Conservation (phyloP, 352 stramenopile genomes). For the Globisporangium takayamanum region DNA sequence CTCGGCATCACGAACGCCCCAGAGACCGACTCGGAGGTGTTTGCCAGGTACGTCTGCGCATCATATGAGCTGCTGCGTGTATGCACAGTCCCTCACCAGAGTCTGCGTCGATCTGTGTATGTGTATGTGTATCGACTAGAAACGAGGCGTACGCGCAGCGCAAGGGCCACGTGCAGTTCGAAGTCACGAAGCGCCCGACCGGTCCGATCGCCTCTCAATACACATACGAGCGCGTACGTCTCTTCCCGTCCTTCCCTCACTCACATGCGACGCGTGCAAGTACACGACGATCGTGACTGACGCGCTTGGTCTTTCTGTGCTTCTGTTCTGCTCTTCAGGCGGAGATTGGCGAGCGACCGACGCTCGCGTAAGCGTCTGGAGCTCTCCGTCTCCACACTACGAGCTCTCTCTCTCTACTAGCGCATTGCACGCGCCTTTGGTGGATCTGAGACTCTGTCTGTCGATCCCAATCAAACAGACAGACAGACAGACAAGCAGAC, state of each 20-base stretch:
- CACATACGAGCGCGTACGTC: slow-evolving; percentile 45
- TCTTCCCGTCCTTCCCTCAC: background rate
- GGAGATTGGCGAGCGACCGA: slow-evolving; percentile 59
- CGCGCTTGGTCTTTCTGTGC: background rate
- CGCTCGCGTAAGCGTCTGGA: slow-evolving; percentile 28
- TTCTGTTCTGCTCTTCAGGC: slow-evolving; percentile 8
- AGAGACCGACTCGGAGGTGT: slow-evolving; percentile 80
- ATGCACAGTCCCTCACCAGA: no score
- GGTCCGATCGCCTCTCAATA: slow-evolving; percentile 38
- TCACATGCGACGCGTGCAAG: background rate
- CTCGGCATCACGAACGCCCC: slow-evolving; percentile 73
- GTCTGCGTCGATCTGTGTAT: background rate
- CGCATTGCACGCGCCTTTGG: no score
- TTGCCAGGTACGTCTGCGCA: slow-evolving; percentile 41
- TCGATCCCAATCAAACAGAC: background rate
- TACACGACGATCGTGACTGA: background rate
- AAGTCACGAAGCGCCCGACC: slow-evolving; percentile 36
- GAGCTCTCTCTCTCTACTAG: no score
- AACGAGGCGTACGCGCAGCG: slow-evolving; percentile 52
- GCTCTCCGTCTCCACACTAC: background rate
- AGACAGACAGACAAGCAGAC: background rate
- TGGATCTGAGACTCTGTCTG: no score
- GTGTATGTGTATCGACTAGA: slow-evolving; percentile 15
- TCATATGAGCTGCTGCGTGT: background rate
- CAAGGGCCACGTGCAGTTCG: slow-evolving; percentile 38